phyloP scores from a whole-genome alignment of 2,329 filamentous ascomycete genomes.

The Lojkania enalia region DNA sequence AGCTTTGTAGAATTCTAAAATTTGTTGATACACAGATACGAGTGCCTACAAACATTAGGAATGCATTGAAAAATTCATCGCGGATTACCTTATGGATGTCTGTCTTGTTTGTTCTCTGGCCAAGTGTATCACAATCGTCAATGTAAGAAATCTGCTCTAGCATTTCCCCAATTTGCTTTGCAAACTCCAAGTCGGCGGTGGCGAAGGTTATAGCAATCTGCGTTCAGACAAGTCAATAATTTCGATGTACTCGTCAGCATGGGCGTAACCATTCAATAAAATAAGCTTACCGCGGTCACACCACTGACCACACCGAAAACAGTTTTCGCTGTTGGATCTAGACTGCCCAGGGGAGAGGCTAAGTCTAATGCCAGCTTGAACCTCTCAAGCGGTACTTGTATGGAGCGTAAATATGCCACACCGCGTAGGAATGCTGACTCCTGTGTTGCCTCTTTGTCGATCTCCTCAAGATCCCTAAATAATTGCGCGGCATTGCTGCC shows the following conservation, averaged over 20 bases:
- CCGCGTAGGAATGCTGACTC: slow-evolving; percentile 11
- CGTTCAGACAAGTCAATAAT: slow-evolving; percentile 2
- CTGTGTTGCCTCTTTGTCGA: slow-evolving; percentile 7
- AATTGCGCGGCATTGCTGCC: slow-evolving; percentile 10
- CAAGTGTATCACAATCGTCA: slow-evolving; percentile 16
- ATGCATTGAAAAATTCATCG: background rate
- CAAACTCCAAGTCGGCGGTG: slow-evolving; percentile 12
- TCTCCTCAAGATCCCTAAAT: slow-evolving; percentile 9
- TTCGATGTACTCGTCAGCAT: background rate
- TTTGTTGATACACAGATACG: slow-evolving; percentile 13
- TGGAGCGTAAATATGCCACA: slow-evolving; percentile 13
- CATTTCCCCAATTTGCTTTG: slow-evolving; percentile 15
- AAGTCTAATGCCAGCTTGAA: slow-evolving; percentile 11
- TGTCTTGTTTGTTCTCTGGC: slow-evolving; percentile 11
- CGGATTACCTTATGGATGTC: slow-evolving; percentile 14
- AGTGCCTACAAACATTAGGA: slow-evolving; percentile 11
- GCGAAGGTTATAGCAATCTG: slow-evolving; percentile 13
- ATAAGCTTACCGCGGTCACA: slow-evolving; percentile 9
- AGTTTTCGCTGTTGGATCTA: slow-evolving; percentile 7
- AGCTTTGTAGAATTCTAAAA: slow-evolving; percentile 13
- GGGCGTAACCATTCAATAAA: background rate
- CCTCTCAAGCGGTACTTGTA: slow-evolving; percentile 13
- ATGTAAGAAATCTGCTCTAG: slow-evolving; percentile 16
- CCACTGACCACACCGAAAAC: slow-evolving; percentile 9
- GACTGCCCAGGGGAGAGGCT: slow-evolving; percentile 6